Percentiles rank a stretch among this genome's conserved stretches.
These are phyloP conservation scores for Amanita phalloides DNA, from an alignment of 768 basidiomycete species.

Conservation along the genomic window DNA sequence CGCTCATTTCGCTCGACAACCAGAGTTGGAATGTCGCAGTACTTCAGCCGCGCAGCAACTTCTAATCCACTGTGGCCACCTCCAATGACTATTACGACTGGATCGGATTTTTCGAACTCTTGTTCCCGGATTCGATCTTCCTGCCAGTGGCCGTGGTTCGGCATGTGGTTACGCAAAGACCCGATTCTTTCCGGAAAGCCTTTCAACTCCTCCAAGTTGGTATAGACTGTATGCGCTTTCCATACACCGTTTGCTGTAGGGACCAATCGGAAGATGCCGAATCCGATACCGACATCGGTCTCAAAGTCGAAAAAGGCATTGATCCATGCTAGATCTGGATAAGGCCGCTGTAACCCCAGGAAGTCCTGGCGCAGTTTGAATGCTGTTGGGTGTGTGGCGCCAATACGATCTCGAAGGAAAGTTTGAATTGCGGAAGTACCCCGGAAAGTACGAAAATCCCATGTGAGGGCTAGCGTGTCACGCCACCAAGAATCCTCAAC, in stretches of 20 bases:
- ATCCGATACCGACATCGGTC: constrained; percentile 27
- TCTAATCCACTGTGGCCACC: constrained; percentile 54
- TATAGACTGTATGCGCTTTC: constrained; percentile 43
- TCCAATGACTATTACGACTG: constrained; percentile 45
- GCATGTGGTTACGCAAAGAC: constrained; percentile 21
- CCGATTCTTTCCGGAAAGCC: constrained; percentile 33
- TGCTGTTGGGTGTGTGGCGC: constrained; percentile 15
- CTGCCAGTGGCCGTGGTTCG: constrained; percentile 41
- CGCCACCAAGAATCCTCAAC: constrained; percentile 31
- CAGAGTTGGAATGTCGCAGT: constrained; percentile 38
- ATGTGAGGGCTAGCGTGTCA: constrained; percentile 41
- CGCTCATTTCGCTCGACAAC: constrained; percentile 46
- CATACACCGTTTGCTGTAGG: constrained; percentile 27
- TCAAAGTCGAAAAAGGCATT: constrained; percentile 35
- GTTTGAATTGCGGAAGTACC: constrained; percentile 33
- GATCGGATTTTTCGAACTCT: constrained; percentile 33
- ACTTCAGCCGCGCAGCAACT: constrained; percentile 48
- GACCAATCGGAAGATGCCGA: constrained; percentile 36
- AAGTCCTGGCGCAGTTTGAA: constrained; percentile 19
- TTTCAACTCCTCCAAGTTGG: constrained; percentile 37
- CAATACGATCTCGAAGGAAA: constrained; percentile 30
- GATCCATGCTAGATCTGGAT: constrained; percentile 35
- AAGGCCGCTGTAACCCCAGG: constrained; percentile 21
- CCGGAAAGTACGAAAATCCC: constrained; percentile 32
- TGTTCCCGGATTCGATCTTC: constrained; percentile 24